Conservation (phyloP, 768 basidiomycete species). For the Amanita jacksonii region DNA sequence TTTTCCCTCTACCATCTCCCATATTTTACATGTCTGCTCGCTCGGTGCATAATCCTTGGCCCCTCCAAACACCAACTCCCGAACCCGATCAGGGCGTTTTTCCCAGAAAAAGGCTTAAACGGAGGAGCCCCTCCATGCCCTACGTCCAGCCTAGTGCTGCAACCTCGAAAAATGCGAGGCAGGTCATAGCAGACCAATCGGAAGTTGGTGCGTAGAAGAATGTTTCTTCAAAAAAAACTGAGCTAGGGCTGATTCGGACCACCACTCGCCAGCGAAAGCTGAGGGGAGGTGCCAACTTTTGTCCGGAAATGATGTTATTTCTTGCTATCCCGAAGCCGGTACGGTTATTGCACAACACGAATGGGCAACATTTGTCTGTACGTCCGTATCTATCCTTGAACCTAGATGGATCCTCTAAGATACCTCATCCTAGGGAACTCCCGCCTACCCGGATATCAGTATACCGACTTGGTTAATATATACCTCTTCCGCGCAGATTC, state of each 20-base stretch:
- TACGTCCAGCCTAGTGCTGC: slow-evolving; percentile 10
- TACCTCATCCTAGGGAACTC: slow-evolving; percentile 56
- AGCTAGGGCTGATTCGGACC: background rate
- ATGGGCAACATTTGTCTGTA: slow-evolving; percentile 74
- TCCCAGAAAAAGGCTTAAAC: slow-evolving; percentile 21
- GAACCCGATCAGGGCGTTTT: slow-evolving; percentile 3
- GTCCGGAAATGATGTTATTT: slow-evolving; percentile 63
- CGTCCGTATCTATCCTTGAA: slow-evolving; percentile 22
- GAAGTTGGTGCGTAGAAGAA: slow-evolving; percentile 20
- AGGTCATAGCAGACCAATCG: slow-evolving; percentile 28
- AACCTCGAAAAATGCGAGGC: slow-evolving; percentile 24
- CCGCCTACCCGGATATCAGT: slow-evolving; percentile 53
- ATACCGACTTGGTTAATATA: slow-evolving; percentile 57
- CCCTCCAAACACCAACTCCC: slow-evolving; percentile 28
- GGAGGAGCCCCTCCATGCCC: slow-evolving; percentile 18
- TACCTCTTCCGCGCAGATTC: slow-evolving; percentile 74
- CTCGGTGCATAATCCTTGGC: slow-evolving; percentile 32
- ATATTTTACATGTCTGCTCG: slow-evolving; percentile 26
- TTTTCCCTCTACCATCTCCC: background rate
- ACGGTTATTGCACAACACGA: slow-evolving; percentile 61
- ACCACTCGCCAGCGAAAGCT: slow-evolving; percentile 28
- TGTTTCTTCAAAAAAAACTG: background rate
- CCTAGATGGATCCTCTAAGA: slow-evolving; percentile 9
- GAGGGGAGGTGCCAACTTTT: slow-evolving; percentile 37
- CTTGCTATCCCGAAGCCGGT: slow-evolving; percentile 61